phyloP scores from a whole-genome alignment of 208 protist species.

The Trypanosoma rangeli region DNA sequence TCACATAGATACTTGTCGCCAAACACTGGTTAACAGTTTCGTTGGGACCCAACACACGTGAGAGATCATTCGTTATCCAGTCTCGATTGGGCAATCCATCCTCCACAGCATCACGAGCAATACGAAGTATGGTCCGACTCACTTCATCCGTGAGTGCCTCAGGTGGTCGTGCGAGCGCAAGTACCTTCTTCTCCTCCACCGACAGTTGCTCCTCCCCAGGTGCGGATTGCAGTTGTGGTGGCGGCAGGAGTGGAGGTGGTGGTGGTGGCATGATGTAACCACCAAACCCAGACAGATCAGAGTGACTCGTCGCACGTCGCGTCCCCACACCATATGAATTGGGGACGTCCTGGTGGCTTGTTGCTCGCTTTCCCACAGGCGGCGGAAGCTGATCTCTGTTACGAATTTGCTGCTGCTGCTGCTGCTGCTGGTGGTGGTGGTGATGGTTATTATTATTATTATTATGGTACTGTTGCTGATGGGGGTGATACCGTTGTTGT shows the following conservation, averaged over 20 bases:
- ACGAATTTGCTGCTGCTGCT: slow-evolving; percentile 22
- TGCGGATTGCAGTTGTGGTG: slow-evolving; percentile 5
- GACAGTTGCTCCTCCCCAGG: slow-evolving; percentile 19
- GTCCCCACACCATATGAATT: slow-evolving; percentile 19
- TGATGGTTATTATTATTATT: slow-evolving; percentile 16
- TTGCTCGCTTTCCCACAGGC: slow-evolving; percentile 10
- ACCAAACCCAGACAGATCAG: slow-evolving; percentile 34
- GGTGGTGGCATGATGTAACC: slow-evolving; percentile 10
- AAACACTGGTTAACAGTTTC: slow-evolving; percentile 45
- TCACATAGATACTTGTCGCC: slow-evolving; percentile 66
- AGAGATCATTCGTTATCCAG: slow-evolving; percentile 41
- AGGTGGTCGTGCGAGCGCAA: slow-evolving; percentile 67
- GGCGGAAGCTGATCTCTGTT: slow-evolving; percentile 10
- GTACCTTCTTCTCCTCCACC: slow-evolving; percentile 68
- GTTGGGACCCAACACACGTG: slow-evolving; percentile 36
- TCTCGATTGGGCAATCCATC: slow-evolving; percentile 34
- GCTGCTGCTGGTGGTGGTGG: slow-evolving; percentile 17
- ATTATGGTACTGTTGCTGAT: slow-evolving; percentile 19
- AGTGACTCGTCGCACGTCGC: slow-evolving; percentile 47
- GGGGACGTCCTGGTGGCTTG: slow-evolving; percentile 26
- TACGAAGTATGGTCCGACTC: slow-evolving; percentile 51
- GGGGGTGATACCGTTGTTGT: slow-evolving; percentile 6
- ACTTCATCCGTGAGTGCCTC: slow-evolving; percentile 52
- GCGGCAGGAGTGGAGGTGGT: slow-evolving; percentile 21
- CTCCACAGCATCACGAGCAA: slow-evolving; percentile 52